Base-by-base conservation (phyloP, 73 alveolate species). In the Paramecium sonneborni region DNA sequence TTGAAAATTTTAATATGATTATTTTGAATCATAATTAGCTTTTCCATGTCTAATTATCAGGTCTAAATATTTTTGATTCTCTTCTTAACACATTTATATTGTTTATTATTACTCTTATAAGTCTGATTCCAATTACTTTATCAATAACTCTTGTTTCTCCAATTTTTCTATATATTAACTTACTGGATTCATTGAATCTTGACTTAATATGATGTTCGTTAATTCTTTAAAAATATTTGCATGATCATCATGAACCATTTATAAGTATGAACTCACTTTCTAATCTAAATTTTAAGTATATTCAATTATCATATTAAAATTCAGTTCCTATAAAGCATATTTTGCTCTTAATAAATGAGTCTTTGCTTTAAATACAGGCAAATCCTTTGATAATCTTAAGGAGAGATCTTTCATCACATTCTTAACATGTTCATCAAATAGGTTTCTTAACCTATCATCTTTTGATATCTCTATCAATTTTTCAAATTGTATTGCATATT, bases 401-500 rank as follows among this genome's bases (percentile, higher is more conserved):
- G 94, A 76, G 14, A 96, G 84, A 52, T 96, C 96, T 21, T 67
- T 52, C 97, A 96, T 93, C 14, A 96, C 92, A 52, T 70, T 44
- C 57, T 93, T 93, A 5, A 96, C 88, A 86, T 96, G 96, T 20
- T 55, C 82, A 72, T 96, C 99, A 67, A 96, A 96, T 24, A 93
- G 92, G 24, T 93, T 96, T 32, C 97, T 96, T 14, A 96, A 93
- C 44, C 76, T 58, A 67, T 95, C 94, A 58, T 96, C 98, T 6
- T 93, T 67, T 46, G 79, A 70, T 34, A 95, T 92, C 23, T 91
- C 95, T 92, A 97, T 56, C 24, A 96, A 68, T 39, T 52, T 68
- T 30, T 96, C 98, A 86, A 93, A 96, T 20, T 95, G 85, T 2
- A 95, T 88, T 1, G 98, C 98, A 18, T 93, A 89, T 62, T 92